Evolutionary conservation across 805 yeast species (phyloP).

Genomic region (Saccharomyces cerevisiae): DNA sequence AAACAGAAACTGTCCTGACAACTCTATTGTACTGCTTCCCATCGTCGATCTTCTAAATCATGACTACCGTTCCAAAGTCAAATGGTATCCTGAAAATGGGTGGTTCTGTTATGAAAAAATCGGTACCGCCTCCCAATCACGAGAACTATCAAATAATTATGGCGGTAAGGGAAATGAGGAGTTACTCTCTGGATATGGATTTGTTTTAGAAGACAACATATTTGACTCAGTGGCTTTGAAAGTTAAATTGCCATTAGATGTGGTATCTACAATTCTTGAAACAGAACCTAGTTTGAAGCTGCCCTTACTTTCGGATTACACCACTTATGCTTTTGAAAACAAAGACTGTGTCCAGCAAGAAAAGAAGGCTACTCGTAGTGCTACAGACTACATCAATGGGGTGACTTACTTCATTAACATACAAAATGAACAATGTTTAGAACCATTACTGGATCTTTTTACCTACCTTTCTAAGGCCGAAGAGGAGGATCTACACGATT

Average conservation of each 20-base stretch:
- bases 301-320: constrained; percentile 34
- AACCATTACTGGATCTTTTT: constrained; percentile 27
- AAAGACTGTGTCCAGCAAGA: background rate
- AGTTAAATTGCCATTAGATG: constrained; percentile 37
- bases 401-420: constrained; percentile 29
- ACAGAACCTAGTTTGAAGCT: constrained; percentile 31
- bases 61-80: constrained; percentile 48
- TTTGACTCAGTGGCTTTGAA: constrained; percentile 60
- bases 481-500: constrained; percentile 27
- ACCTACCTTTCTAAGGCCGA: constrained; percentile 32
- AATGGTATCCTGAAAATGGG: constrained; percentile 43
- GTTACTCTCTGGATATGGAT: constrained; percentile 60
- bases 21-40: constrained; percentile 64
- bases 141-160: constrained; percentile 69
- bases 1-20: constrained; percentile 29
- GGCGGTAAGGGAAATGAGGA: constrained; percentile 91
- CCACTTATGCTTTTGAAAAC: constrained; percentile 33
- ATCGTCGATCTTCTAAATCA: constrained; percentile 75
- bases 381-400: constrained; percentile 24
- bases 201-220: constrained; percentile 42
- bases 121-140: constrained; percentile 20
- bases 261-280: constrained; percentile 25
- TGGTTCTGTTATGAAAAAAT: constrained; percentile 44
- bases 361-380: constrained; percentile 2
- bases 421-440: constrained; percentile 10